Evolutionary conservation across 2,329 filamentous ascomycete species (phyloP).

Genomic region (Neobulgaria alba): DNA sequence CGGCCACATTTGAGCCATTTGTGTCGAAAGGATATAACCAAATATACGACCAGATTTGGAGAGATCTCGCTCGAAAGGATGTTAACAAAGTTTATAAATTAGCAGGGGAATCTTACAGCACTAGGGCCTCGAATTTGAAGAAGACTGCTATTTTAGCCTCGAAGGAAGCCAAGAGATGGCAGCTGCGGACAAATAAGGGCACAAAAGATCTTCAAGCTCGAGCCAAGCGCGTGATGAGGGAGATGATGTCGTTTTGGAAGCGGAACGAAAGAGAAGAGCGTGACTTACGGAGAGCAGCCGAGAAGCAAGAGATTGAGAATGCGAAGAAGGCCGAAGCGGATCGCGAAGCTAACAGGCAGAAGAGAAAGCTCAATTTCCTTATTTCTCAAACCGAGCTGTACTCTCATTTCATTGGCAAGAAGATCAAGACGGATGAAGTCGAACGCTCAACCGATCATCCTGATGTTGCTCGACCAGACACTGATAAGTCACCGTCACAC

Average conservation of each 20-base stretch:
- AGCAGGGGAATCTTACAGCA: slow-evolving; percentile 75
- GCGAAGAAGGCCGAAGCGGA: slow-evolving; percentile 96
- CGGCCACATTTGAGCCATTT: slow-evolving; percentile 39
- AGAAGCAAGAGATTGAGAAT: slow-evolving; percentile 92
- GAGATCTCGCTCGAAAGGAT: slow-evolving; percentile 87
- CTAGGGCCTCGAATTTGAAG: slow-evolving; percentile 88
- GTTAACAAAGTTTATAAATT: slow-evolving; percentile 87
- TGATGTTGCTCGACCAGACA: slow-evolving; percentile 52
- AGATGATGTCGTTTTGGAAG: slow-evolving; percentile 99
- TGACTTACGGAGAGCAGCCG: slow-evolving; percentile 85
- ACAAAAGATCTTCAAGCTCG: slow-evolving; percentile 95
- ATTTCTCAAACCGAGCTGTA: slow-evolving; percentile 98
- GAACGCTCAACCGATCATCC: slow-evolving; percentile 82
- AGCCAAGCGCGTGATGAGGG: slow-evolving; percentile 95
- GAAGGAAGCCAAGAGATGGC: slow-evolving; percentile 96
- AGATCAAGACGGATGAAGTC: slow-evolving; percentile 95
- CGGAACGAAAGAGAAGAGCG: slow-evolving; percentile 96
- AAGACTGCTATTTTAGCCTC: slow-evolving; percentile 96
- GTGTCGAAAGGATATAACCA: slow-evolving; percentile 91
- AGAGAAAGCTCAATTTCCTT: slow-evolving; percentile 97
- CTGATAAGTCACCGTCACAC: slow-evolving; percentile 29
- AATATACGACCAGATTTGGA: slow-evolving; percentile 96
- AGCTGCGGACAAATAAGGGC: slow-evolving; percentile 95
- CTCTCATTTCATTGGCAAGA: slow-evolving; percentile 98
- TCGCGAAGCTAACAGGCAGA: slow-evolving; percentile 92